These are phyloP conservation scores for Phaeomoniella chlamydospora DNA, from an alignment of 2,329 filamentous ascomycete genomes.

Conservation along the genomic window DNA sequence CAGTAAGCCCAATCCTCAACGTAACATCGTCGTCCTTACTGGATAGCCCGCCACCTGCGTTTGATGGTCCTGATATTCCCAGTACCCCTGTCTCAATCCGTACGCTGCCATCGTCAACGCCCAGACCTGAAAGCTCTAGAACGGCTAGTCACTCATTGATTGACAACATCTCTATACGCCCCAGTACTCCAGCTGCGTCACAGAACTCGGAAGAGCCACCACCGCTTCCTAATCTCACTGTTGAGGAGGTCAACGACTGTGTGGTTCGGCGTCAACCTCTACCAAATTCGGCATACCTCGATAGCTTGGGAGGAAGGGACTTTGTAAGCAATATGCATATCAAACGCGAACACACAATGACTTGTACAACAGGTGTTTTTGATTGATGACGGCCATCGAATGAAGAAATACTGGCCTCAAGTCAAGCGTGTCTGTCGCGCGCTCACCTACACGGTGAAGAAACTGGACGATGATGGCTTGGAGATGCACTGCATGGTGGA, in stretches of 20 bases:
- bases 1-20: too few species aligned
- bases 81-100: neutral
- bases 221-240: neutral
- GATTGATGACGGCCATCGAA: conserved; percentile 14
- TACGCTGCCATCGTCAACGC: neutral
- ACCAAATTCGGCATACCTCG: conserved; percentile 5
- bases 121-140: neutral
- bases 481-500: conserved; percentile 14
- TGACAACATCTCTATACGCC: too few species aligned
- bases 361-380: conserved; percentile 13
- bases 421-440: conserved; percentile 12
- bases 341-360: too few species aligned
- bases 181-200: too few species aligned
- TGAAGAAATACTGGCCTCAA: conserved; percentile 12
- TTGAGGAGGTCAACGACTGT: neutral
- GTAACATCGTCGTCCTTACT: too few species aligned
- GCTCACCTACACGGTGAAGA: conserved; percentile 14
- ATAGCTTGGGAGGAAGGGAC: conserved; percentile 12
- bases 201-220: too few species aligned
- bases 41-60: neutral
- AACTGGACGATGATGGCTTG: conserved; percentile 12
- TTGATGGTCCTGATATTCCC: neutral
- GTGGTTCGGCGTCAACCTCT: neutral
- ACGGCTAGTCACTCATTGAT: neutral
- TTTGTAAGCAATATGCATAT: conserved; percentile 11